phyloP scores from a whole-genome alignment of 73 alveolate genomes.

The Paramecium octaurelia region DNA sequence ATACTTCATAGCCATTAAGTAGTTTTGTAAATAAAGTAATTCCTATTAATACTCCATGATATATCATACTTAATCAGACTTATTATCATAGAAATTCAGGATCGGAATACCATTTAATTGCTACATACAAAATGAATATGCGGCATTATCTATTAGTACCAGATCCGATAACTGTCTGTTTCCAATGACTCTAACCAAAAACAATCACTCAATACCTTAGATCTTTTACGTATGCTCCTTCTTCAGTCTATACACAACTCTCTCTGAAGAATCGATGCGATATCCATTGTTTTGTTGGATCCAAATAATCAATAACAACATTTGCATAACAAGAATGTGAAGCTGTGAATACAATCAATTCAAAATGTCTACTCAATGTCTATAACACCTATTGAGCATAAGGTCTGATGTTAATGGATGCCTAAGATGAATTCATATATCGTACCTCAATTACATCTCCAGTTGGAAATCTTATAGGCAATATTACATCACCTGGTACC shows the following conservation, averaged over 20 bases:
- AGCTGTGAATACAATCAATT: slow-evolving; percentile 66
- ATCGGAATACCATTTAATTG: slow-evolving; percentile 55
- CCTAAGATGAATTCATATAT: slow-evolving; percentile 14
- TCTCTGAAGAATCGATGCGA: slow-evolving; percentile 62
- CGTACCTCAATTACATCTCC: slow-evolving; percentile 60
- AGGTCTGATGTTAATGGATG: slow-evolving; percentile 65
- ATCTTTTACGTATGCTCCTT: slow-evolving; percentile 66
- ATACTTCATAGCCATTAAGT: slow-evolving; percentile 16
- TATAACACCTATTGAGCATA: slow-evolving; percentile 57
- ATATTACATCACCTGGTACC: slow-evolving; percentile 57
- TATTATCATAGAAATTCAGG: slow-evolving; percentile 47
- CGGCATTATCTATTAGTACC: slow-evolving; percentile 60
- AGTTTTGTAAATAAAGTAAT: background rate
- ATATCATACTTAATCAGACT: slow-evolving; percentile 27
- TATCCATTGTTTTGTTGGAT: slow-evolving; percentile 59
- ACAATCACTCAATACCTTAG: slow-evolving; percentile 16
- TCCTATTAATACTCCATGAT: background rate
- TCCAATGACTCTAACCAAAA: slow-evolving; percentile 33
- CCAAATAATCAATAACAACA: slow-evolving; percentile 59
- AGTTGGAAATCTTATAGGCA: slow-evolving; percentile 58
- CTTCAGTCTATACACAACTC: slow-evolving; percentile 63
- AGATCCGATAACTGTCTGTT: slow-evolving; percentile 29
- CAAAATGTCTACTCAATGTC: slow-evolving; percentile 56
- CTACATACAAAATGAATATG: slow-evolving; percentile 49
- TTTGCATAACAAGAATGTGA: slow-evolving; percentile 64